phyloP scores from a whole-genome alignment of 2,329 filamentous ascomycete species.

The Epichloe gansuensis region DNA sequence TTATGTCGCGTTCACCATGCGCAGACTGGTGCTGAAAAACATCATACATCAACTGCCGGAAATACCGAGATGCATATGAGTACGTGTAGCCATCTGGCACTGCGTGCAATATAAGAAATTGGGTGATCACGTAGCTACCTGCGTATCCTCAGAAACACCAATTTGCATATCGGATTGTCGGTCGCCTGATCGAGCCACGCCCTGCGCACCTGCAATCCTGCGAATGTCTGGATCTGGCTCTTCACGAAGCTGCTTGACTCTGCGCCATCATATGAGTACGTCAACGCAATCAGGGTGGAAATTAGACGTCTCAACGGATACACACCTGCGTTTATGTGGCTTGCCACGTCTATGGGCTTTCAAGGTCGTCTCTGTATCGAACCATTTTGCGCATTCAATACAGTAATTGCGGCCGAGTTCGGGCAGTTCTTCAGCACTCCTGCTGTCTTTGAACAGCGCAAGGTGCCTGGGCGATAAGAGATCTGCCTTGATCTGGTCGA shows the following conservation, averaged over 20 bases:
- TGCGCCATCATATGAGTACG: conserved; percentile 22
- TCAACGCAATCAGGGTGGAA: neutral
- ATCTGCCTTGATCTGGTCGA: conserved; percentile 86
- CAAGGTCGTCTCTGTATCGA: conserved; percentile 71
- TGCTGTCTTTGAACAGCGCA: conserved; percentile 62
- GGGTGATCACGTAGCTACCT: neutral
- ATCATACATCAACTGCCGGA: neutral
- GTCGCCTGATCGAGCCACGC: conserved; percentile 62
- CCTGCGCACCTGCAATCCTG: conserved; percentile 71
- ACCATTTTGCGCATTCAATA: conserved; percentile 90
- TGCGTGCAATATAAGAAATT: neutral
- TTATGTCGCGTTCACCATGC: neutral
- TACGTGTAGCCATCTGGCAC: neutral
- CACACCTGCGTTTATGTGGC: conserved; percentile 74
- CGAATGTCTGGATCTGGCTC: conserved; percentile 81
- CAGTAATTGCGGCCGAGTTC: conserved; percentile 81
- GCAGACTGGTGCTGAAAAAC: neutral
- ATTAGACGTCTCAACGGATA: neutral
- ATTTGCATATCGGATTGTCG: neutral
- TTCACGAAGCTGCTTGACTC: conserved; percentile 70
- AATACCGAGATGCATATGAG: neutral
- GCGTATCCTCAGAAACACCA: neutral
- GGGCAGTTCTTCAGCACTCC: conserved; percentile 76
- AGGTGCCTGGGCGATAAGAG: conserved; percentile 70
- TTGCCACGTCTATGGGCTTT: conserved; percentile 71